Evolutionary conservation across 768 basidiomycete genomes (phyloP).

Genomic region (Hemileccinum rubropunctum): DNA sequence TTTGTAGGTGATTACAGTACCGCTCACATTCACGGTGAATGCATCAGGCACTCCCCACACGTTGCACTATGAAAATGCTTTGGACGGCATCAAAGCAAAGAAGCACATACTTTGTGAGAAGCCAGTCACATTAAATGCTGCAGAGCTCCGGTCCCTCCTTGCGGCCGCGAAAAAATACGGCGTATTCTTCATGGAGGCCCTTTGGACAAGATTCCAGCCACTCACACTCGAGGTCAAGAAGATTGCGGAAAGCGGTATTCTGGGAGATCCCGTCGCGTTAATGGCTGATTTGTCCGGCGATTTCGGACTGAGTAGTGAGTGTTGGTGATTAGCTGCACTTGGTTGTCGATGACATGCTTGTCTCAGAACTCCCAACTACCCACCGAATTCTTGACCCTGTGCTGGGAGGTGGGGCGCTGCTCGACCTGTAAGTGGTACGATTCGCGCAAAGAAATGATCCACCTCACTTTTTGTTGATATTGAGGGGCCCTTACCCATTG

Average conservation of each 20-base stretch:
- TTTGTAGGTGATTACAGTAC: background rate
- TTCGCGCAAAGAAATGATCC: background rate
- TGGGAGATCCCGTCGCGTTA: conserved; percentile 65
- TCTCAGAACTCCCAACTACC: conserved; percentile 58
- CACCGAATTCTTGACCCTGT: conserved; percentile 77
- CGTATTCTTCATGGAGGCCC: conserved; percentile 89
- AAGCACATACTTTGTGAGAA: conserved; percentile 92
- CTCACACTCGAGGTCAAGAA: conserved; percentile 61
- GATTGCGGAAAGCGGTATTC: conserved; percentile 56
- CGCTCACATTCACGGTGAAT: conserved; percentile 5
- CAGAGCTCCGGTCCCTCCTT: conserved; percentile 73
- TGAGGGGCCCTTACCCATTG: conserved; percentile 77
- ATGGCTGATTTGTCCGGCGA: conserved; percentile 77
- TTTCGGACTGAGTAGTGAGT: conserved; percentile 60
- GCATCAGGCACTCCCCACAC: conserved; percentile 80
- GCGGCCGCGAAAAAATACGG: conserved; percentile 71
- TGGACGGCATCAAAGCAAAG: conserved; percentile 70
- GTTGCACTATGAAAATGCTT: conserved; percentile 73
- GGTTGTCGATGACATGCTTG: background rate
- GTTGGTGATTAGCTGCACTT: background rate
- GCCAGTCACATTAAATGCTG: conserved; percentile 74
- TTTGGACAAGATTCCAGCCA: conserved; percentile 86
- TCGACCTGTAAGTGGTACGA: conserved; percentile 65
- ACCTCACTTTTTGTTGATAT: conserved; percentile 4
- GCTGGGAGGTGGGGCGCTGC: conserved; percentile 78